These are phyloP conservation scores for Heliocybe sulcata DNA, from an alignment of 1,284 basidiomycete genomes.

Conservation along the genomic window DNA sequence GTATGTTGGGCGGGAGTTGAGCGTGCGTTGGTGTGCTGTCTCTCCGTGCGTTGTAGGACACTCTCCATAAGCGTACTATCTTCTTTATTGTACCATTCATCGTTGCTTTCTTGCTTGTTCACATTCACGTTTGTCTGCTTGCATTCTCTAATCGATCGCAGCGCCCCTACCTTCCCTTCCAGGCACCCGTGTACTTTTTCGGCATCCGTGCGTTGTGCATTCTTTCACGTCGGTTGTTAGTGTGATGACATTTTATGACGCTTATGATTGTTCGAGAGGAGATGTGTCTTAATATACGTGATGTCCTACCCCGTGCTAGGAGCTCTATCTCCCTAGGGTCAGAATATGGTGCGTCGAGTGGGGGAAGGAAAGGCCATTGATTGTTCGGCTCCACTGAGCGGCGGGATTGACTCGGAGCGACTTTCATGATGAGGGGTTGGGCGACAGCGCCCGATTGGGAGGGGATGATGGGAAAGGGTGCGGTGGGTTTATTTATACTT, in stretches of 20 bases:
- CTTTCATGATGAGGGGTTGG: no score
- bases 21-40: background rate
- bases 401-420: no score
- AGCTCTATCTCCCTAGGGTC: no score
- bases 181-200: background rate
- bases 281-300: no score
- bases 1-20: slow-evolving; percentile 29
- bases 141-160: background rate
- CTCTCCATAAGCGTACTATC: background rate
- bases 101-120: background rate
- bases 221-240: background rate
- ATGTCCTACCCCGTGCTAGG: no score
- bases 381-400: no score
- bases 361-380: no score
- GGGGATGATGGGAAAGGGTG: no score
- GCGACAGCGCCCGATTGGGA: no score
- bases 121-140: background rate
- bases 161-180: background rate
- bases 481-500: no score
- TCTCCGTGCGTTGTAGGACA: background rate
- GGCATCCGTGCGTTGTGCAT: background rate
- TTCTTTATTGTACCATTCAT: background rate
- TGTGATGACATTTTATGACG: background rate
- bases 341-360: no score
- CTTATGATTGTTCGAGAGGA: no score